Percentiles rank a stretch among this genome's conserved stretches.
Conservation (phyloP, 768 basidiomycete species). For the Gymnopilus junonius region DNA sequence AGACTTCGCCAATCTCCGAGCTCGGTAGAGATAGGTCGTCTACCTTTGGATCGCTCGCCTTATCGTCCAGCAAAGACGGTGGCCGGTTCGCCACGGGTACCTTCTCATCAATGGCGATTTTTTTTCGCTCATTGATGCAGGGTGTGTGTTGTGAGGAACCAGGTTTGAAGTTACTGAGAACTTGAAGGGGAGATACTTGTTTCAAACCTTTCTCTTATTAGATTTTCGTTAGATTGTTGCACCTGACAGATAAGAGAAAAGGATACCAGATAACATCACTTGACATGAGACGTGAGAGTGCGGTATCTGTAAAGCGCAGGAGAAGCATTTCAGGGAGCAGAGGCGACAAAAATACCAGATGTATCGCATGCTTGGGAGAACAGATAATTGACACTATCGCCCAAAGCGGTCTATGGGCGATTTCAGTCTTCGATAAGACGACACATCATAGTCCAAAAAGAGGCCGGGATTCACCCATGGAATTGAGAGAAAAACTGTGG, state of each 20-base stretch:
- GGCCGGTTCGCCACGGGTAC: background rate
- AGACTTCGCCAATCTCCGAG: slow-evolving; percentile 11
- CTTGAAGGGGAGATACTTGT: background rate
- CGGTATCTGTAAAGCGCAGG: background rate
- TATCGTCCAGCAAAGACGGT: background rate
- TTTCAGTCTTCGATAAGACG: background rate
- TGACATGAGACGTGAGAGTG: background rate
- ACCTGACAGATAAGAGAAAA: background rate
- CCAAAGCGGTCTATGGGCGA: background rate
- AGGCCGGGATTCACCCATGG: too few relatives aligned
- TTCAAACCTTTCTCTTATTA: background rate
- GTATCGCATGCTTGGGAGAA: background rate
- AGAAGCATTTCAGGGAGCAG: background rate
- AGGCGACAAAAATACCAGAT: background rate
- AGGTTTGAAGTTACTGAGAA: background rate
- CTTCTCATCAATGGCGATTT: slow-evolving; percentile 2
- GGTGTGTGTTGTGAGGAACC: too few relatives aligned
- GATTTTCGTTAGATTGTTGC: background rate
- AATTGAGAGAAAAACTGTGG: too few relatives aligned
- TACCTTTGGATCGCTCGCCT: background rate
- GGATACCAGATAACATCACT: background rate
- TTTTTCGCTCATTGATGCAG: background rate
- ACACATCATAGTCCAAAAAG: background rate
- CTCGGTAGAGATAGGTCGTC: background rate
- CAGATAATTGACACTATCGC: too few relatives aligned